These are phyloP conservation scores for Chenopodium berlandieri DNA, from an alignment of 148 eudicot species.

Conservation along the genomic window DNA sequence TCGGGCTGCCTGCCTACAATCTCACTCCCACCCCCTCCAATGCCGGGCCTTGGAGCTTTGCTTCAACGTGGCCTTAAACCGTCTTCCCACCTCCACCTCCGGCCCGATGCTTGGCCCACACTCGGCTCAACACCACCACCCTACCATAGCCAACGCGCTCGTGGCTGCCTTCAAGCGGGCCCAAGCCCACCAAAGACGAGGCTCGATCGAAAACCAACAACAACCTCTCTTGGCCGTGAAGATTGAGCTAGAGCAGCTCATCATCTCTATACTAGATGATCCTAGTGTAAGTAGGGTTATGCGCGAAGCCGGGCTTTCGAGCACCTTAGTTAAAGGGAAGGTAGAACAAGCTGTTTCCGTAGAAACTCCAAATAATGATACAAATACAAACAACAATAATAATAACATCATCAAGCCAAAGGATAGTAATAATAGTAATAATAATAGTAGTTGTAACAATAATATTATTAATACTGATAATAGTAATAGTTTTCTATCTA, in stretches of 20 bases:
- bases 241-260: slow-evolving; percentile 79
- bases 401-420: slow-evolving; percentile 24
- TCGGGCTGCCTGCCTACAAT: slow-evolving; percentile 70
- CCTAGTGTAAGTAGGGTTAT: slow-evolving; percentile 97
- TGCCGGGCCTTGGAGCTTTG: slow-evolving; percentile 90
- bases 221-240: slow-evolving; percentile 71
- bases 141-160: slow-evolving; percentile 75
- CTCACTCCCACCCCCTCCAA: slow-evolving; percentile 82
- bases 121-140: slow-evolving; percentile 38
- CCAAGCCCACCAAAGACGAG: slow-evolving; percentile 84
- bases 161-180: slow-evolving; percentile 86
- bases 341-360: slow-evolving; percentile 62
- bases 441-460: not conserved
- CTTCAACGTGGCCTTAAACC: slow-evolving; percentile 91
- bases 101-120: slow-evolving; percentile 48
- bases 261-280: slow-evolving; percentile 81
- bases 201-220: slow-evolving; percentile 68
- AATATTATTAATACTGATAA: not conserved
- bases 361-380: slow-evolving; percentile 34
- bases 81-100: slow-evolving; percentile 58
- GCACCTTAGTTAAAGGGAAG: slow-evolving; percentile 69
- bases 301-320: slow-evolving; percentile 88
- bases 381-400: slow-evolving; percentile 6
- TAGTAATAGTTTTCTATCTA: slow-evolving; percentile 10
- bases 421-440: slow-evolving; percentile 7